Conservation (phyloP, 495 filamentous ascomycete species). For the Bryoglossum gracile region DNA sequence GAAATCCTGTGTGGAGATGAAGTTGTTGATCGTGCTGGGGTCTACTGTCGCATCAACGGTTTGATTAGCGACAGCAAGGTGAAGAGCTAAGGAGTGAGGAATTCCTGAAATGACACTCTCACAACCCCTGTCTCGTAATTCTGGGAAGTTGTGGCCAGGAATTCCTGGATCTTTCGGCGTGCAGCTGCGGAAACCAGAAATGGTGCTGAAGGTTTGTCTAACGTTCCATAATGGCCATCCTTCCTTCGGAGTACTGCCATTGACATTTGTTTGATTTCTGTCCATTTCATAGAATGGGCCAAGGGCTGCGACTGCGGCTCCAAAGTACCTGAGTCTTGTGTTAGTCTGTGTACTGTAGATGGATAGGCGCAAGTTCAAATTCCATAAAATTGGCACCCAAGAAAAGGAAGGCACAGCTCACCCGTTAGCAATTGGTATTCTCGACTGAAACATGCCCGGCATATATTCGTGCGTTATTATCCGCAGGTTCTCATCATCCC, state of each 20-base stretch:
- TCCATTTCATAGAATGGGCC: slow-evolving; percentile 66
- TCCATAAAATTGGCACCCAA: too few relatives aligned
- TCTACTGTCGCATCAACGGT: slow-evolving; percentile 54
- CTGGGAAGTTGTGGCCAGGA: slow-evolving; percentile 57
- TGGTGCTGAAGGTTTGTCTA: slow-evolving; percentile 61
- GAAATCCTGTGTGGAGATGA: slow-evolving; percentile 52
- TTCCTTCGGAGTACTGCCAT: slow-evolving; percentile 42
- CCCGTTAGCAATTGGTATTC: slow-evolving; percentile 52
- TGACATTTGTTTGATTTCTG: slow-evolving; percentile 16
- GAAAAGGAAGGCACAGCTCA: neutral
- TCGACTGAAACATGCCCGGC: slow-evolving; percentile 53
- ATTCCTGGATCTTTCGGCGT: slow-evolving; percentile 52
- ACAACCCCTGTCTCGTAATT: slow-evolving; percentile 58
- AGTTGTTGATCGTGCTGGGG: slow-evolving; percentile 48
- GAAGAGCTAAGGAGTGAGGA: slow-evolving; percentile 42
- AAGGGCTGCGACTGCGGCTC: slow-evolving; percentile 44
- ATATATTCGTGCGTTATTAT: slow-evolving; percentile 46
- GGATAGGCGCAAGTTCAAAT: too few relatives aligned
- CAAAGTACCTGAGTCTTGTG: slow-evolving; percentile 28
- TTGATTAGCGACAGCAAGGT: slow-evolving; percentile 46
- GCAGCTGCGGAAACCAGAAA: slow-evolving; percentile 61
- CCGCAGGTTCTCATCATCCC: slow-evolving; percentile 55
- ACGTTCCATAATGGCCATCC: slow-evolving; percentile 65
- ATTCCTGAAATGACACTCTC: slow-evolving; percentile 68
- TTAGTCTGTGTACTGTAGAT: too few relatives aligned